These are phyloP conservation scores for Ceratocystis papillata DNA, from an alignment of 2,329 filamentous ascomycete species.

Conservation along the genomic window DNA sequence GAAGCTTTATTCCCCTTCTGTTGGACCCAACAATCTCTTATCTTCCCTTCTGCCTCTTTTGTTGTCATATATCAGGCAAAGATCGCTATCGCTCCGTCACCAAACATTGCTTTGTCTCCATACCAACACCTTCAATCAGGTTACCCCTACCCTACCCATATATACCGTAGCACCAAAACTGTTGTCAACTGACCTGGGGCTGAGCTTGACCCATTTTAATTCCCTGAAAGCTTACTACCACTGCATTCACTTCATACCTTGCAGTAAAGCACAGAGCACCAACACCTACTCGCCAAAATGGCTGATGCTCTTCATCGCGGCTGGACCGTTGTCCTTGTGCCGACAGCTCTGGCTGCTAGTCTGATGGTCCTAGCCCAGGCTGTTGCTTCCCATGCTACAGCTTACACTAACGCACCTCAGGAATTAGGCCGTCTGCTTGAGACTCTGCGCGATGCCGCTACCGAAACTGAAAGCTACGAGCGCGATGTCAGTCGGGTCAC, in stretches of 20 bases:
- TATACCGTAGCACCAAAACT: not conserved
- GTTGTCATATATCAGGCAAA: not conserved
- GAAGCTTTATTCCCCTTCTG: not conserved
- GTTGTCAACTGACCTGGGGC: not conserved
- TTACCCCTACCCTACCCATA: not conserved
- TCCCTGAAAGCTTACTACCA: slow-evolving; percentile 11
- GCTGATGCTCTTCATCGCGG: slow-evolving; percentile 41
- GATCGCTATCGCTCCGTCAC: not conserved
- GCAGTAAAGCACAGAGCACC: not conserved
- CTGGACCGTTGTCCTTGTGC: slow-evolving; percentile 48
- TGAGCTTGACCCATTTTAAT: not conserved
- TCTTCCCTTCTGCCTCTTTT: not conserved
- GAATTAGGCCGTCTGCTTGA: slow-evolving; percentile 50
- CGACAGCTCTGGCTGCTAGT: slow-evolving; percentile 48
- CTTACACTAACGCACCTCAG: slow-evolving; percentile 47
- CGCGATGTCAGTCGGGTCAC: slow-evolving; percentile 47
- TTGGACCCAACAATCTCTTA: not conserved
- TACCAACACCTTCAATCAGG: not conserved
- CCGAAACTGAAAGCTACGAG: slow-evolving; percentile 55
- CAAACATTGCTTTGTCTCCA: not conserved
- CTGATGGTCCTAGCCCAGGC: slow-evolving; percentile 45
- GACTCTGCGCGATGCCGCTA: slow-evolving; percentile 49
- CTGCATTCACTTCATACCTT: not conserved
- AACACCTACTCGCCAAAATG: slow-evolving; percentile 31
- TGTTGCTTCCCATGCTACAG: slow-evolving; percentile 42